Conservation (phyloP, 1,284 basidiomycete species). For the Ganoderma leucocontextum region DNA sequence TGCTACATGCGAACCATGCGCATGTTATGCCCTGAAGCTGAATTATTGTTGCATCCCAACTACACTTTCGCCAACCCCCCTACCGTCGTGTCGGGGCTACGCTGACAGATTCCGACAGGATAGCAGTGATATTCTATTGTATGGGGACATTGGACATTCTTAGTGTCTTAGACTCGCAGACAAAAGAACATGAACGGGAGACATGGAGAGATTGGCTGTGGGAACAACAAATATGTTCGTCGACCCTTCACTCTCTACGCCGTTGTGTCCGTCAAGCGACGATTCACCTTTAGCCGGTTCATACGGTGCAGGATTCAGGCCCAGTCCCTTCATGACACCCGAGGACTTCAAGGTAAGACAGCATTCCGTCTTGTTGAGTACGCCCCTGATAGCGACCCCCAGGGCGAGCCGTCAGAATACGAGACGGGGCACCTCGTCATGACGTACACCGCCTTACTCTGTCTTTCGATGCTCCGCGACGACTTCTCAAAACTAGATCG, state of each 20-base stretch:
- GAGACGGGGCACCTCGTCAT: constrained; percentile 89
- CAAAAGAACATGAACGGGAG: constrained; percentile 58
- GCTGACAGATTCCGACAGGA: constrained; percentile 49
- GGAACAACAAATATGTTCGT: constrained; percentile 75
- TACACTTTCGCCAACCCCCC: neutral
- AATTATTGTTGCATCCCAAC: neutral
- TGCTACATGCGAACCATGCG: neutral
- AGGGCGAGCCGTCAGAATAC: constrained; percentile 50
- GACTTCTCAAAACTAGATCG: constrained; percentile 76
- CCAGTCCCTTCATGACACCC: constrained; percentile 72
- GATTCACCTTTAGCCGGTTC: constrained; percentile 50
- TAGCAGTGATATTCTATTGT: constrained; percentile 88
- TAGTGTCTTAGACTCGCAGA: constrained; percentile 58
- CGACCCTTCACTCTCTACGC: neutral
- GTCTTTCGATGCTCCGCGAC: constrained; percentile 85
- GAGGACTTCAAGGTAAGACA: constrained; percentile 37
- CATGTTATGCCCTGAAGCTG: neutral
- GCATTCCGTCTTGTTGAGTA: neutral
- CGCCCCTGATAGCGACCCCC: neutral
- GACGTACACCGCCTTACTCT: constrained; percentile 88
- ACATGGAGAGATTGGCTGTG: constrained; percentile 88
- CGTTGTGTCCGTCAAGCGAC: constrained; percentile 7
- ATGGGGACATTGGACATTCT: constrained; percentile 82
- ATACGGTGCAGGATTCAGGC: constrained; percentile 78
- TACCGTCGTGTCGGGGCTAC: neutral